These are phyloP conservation scores for Platanus orientalis DNA, from an alignment of 164 flowering plant species.

Conservation along the genomic window DNA sequence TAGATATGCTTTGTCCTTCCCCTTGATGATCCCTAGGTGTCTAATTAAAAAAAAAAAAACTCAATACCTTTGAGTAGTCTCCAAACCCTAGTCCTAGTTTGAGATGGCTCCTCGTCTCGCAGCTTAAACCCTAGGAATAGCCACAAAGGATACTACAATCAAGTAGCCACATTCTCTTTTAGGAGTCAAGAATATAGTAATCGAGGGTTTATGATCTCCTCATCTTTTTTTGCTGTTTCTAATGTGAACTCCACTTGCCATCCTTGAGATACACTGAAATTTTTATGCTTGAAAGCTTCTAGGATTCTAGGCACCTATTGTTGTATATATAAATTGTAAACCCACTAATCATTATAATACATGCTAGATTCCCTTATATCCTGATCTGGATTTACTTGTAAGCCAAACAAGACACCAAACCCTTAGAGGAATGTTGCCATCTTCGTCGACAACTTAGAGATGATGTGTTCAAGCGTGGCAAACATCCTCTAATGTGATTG, in stretches of 20 bases:
- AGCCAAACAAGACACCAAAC: neutral
- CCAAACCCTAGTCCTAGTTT: neutral
- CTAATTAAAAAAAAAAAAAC: neutral
- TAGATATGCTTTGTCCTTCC: slow-evolving; percentile 10
- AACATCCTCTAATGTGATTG: neutral
- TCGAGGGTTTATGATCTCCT: neutral
- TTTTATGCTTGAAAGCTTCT: neutral
- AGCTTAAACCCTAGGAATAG: neutral
- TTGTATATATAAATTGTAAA: neutral
- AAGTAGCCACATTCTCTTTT: slow-evolving; percentile 7
- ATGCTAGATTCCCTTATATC: slow-evolving; percentile 1
- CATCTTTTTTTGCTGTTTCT: neutral
- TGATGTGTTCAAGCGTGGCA: neutral
- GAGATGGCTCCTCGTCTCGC: neutral
- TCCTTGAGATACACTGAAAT: neutral
- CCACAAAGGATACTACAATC: neutral
- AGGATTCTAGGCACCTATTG: neutral
- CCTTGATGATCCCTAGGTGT: slow-evolving; percentile 28
- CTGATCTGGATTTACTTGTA: neutral
- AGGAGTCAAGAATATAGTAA: slow-evolving; percentile 1
- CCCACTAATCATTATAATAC: neutral
- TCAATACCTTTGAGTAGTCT: neutral
- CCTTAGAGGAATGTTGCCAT: slow-evolving; percentile 8
- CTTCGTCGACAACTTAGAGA: neutral
- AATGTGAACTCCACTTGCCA: slow-evolving; percentile 1